These are phyloP conservation scores for Hypoxylon sp. DNA, from an alignment of 2,329 filamentous ascomycete genomes.

Conservation along the genomic window DNA sequence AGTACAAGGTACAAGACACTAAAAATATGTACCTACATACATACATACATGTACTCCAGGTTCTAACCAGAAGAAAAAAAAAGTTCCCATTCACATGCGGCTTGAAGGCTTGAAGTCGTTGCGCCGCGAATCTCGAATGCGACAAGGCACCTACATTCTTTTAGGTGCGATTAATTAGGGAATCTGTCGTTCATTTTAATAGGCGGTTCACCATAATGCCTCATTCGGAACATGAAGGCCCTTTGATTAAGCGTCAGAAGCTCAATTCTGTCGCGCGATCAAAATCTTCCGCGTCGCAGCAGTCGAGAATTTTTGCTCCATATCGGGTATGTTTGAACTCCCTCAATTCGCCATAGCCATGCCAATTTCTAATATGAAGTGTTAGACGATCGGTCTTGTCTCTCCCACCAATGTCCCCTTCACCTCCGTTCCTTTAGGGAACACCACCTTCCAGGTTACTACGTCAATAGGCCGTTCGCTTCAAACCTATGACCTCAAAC, in stretches of 20 bases:
- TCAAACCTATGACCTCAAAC: slow-evolving; percentile 95
- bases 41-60: no score
- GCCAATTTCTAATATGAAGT: slow-evolving; percentile 21
- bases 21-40: slow-evolving; percentile 20
- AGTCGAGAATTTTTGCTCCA: slow-evolving; percentile 90
- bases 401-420: slow-evolving; percentile 93
- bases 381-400: slow-evolving; percentile 90
- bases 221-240: slow-evolving; percentile 72
- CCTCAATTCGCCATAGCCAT: slow-evolving; percentile 7
- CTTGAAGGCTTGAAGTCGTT: slow-evolving; percentile 18
- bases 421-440: slow-evolving; percentile 88
- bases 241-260: slow-evolving; percentile 84
- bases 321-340: slow-evolving; percentile 77
- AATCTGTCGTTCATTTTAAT: neutral
- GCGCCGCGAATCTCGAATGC: slow-evolving; percentile 29
- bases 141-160: slow-evolving; percentile 6
- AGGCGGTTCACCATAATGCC: slow-evolving; percentile 62
- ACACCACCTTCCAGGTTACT: slow-evolving; percentile 96
- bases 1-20: slow-evolving; percentile 12
- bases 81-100: slow-evolving; percentile 27
- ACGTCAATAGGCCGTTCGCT: slow-evolving; percentile 91
- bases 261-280: slow-evolving; percentile 62
- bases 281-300: slow-evolving; percentile 60
- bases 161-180: slow-evolving; percentile 1
- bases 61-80: slow-evolving; percentile 30